Conservation (phyloP, 2,329 filamentous ascomycete species). For the Fusarium chlamydosporum region DNA sequence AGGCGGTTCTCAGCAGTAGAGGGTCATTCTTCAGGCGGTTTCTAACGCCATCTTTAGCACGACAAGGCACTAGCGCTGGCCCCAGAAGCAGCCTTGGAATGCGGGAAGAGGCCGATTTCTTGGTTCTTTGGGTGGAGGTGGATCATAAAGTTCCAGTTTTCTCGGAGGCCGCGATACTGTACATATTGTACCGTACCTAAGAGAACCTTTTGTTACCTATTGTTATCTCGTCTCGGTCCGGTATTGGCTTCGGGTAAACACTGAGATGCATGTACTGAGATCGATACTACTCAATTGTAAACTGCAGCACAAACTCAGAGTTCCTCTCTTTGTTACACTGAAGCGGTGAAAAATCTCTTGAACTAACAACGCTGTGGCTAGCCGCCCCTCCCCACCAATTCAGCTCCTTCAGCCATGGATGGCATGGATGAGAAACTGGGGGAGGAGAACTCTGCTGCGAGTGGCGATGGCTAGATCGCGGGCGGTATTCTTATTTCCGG, state of each 20-base stretch:
- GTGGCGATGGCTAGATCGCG: slow-evolving; percentile 6
- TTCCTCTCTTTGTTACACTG: neutral
- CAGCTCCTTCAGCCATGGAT: slow-evolving; percentile 9
- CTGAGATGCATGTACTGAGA: neutral
- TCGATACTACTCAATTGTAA: neutral
- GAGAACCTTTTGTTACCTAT: too few species aligned
- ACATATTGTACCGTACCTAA: too few species aligned
- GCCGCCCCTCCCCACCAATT: slow-evolving; percentile 17
- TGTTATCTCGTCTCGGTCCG: slow-evolving; percentile 1
- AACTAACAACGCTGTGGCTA: slow-evolving; percentile 27
- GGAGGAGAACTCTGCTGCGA: slow-evolving; percentile 2
- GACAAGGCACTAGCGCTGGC: slow-evolving; percentile 32
- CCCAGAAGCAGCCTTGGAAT: slow-evolving; percentile 41
- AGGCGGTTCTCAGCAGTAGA: slow-evolving; percentile 9
- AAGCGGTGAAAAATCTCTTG: slow-evolving; percentile 32
- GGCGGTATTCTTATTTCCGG: slow-evolving; percentile 21
- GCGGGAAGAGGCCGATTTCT: slow-evolving; percentile 42
- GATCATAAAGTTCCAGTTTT: slow-evolving; percentile 34
- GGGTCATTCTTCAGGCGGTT: slow-evolving; percentile 22
- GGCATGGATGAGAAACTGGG: slow-evolving; percentile 1
- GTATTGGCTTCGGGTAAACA: neutral
- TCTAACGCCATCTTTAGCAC: slow-evolving; percentile 41
- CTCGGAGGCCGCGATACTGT: slow-evolving; percentile 39
- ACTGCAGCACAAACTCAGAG: too few species aligned
- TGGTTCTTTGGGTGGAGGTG: slow-evolving; percentile 29